Evolutionary conservation across 768 basidiomycete genomes (phyloP).

Genomic region (Cystobasidiopsis lactophilus): DNA sequence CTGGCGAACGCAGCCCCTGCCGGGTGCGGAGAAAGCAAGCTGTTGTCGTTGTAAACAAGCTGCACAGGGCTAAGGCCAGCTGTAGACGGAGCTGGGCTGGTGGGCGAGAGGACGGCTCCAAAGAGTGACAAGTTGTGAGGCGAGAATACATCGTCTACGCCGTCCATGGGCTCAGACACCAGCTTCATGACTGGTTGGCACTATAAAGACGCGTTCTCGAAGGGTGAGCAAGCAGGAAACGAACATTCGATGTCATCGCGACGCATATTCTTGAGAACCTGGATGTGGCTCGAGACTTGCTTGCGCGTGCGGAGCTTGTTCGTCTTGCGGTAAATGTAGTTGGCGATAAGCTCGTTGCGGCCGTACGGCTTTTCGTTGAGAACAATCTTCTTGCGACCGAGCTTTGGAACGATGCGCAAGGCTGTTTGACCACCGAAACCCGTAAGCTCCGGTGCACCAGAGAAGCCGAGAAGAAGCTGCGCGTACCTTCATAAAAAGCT

Average conservation of each 20-base stretch:
- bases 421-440: conserved; percentile 7
- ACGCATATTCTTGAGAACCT: conserved; percentile 23
- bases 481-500: conserved; percentile 17
- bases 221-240: not conserved
- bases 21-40: not conserved
- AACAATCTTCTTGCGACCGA: conserved; percentile 22
- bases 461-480: not conserved
- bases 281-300: conserved; percentile 25
- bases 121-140: conserved; percentile 14
- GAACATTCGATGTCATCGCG: conserved; percentile 15
- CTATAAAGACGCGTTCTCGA: not conserved
- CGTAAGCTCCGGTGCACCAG: too few species aligned
- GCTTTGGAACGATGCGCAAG: conserved; percentile 15
- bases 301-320: conserved; percentile 22
- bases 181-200: conserved; percentile 14
- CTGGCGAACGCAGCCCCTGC: too few species aligned
- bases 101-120: conserved; percentile 5
- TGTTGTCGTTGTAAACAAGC: not conserved
- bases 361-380: conserved; percentile 24
- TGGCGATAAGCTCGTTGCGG: conserved; percentile 25
- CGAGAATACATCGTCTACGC: conserved; percentile 14
- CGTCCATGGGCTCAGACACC: conserved; percentile 13
- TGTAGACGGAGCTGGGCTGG: not conserved
- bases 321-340: conserved; percentile 21
- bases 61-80: not conserved